Base-by-base conservation (phyloP, 805 yeast genomes). In the Blastobotrys terrestris region DNA sequence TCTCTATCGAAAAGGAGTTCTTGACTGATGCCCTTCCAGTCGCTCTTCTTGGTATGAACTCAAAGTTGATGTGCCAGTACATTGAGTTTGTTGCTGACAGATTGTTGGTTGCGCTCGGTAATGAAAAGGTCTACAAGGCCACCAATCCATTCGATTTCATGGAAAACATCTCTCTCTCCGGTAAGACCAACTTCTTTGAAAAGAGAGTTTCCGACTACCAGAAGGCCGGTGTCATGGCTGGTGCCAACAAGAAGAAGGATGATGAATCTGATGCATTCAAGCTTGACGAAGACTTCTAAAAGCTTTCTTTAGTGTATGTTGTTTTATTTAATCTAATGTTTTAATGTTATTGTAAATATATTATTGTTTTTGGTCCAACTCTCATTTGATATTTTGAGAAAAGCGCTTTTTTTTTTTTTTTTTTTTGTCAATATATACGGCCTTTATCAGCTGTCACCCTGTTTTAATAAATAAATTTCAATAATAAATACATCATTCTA, bases 141-240 rank as follows among this genome's bases (percentile, higher is more conserved):
- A 77, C 87, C 58, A 92, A 92, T 72, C 99, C 99, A 71, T 92
- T 92, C 70, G 99, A 92, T 73, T 92, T 92, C 70, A 92, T 92
- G 99, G 99, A 92, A 78, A 92, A 94, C 78, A 92, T 92, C 66
- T 92, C 98, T 6, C 81, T 92, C 63, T 95, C 97, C 55, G 99
- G 99, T 74, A 92, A 92, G 82, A 92, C 99, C 64, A 92, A 94
- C 79, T 92, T 92, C 83, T 92, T 92, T 69, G 99, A 92, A 79
- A 92, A 92, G 83, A 87, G 99, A 76, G 99, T 92, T 54, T 87
- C 96, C 54, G 99, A 92, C 74, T 92, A 92, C 76, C 99, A 92
- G 77, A 94, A 92, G 77, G 98, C 99, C 54, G 98, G 99, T 77
- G 99, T 92, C 66, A 92, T 92, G 94, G 92, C 96, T 60, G 77